Evolutionary conservation across 2,329 filamentous ascomycete species (phyloP).

Genomic region (Exophiala calicioides): DNA sequence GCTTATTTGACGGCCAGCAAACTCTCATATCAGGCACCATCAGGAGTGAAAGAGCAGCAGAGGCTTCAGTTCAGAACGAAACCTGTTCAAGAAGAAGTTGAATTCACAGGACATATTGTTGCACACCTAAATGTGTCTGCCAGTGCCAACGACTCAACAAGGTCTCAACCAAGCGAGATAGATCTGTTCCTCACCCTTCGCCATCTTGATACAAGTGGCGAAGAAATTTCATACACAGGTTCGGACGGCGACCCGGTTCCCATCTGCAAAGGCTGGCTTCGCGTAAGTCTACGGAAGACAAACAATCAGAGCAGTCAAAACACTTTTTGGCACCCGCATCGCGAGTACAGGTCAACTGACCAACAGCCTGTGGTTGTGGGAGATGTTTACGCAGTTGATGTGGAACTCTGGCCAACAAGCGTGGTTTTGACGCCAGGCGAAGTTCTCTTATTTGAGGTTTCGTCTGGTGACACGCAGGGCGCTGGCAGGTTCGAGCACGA

Average conservation of each 20-base stretch:
- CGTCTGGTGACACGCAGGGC: slow-evolving; percentile 55
- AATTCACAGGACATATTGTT: slow-evolving; percentile 68
- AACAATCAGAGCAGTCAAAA: slow-evolving; percentile 48
- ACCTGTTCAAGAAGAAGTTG: slow-evolving; percentile 62
- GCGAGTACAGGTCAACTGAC: slow-evolving; percentile 54
- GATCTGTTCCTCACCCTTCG: slow-evolving; percentile 59
- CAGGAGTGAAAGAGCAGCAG: too few species aligned
- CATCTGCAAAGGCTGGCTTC: slow-evolving; percentile 57
- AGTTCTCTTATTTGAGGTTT: slow-evolving; percentile 35
- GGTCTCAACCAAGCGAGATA: slow-evolving; percentile 51
- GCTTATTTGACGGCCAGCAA: too few species aligned
- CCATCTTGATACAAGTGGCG: slow-evolving; percentile 51
- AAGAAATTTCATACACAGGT: slow-evolving; percentile 58
- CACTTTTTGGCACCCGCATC: slow-evolving; percentile 49
- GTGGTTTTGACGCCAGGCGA: slow-evolving; percentile 39
- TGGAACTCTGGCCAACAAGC: slow-evolving; percentile 45
- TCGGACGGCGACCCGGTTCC: slow-evolving; percentile 58
- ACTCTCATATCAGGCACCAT: too few species aligned
- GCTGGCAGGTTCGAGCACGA: slow-evolving; percentile 21
- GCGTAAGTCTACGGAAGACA: slow-evolving; percentile 52
- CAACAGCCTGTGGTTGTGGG: slow-evolving; percentile 50
- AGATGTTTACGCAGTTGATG: slow-evolving; percentile 54
- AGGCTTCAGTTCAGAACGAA: slow-evolving; percentile 62
- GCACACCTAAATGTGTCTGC: slow-evolving; percentile 65
- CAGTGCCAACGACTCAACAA: slow-evolving; percentile 42